phyloP scores from a whole-genome alignment of 148 eudicot genomes.

The Selenicereus undatus region DNA sequence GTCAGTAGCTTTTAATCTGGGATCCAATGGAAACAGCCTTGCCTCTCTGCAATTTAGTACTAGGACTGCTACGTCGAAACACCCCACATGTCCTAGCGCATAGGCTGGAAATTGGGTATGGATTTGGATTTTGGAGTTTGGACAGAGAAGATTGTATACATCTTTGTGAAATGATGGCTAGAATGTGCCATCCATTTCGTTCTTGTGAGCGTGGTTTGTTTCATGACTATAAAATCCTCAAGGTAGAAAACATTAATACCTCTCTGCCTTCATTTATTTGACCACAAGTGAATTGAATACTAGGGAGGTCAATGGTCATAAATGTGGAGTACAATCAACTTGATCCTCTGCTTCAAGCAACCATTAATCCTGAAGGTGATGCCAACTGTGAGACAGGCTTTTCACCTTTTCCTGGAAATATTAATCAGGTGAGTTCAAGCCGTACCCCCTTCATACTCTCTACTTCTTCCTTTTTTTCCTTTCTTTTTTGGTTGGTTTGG shows the following conservation, averaged over 20 bases:
- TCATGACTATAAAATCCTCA: neutral
- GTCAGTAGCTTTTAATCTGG: neutral
- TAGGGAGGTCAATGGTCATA: conserved; percentile 93
- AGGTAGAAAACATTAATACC: neutral
- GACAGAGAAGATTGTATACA: neutral
- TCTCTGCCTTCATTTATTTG: neutral
- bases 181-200: neutral
- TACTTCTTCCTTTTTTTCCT: no score
- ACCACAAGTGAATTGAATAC: conserved; percentile 18
- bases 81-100: no score
- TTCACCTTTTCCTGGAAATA: conserved; percentile 98
- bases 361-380: conserved; percentile 89
- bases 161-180: neutral
- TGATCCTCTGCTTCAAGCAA: conserved; percentile 91
- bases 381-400: conserved; percentile 85
- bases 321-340: conserved; percentile 98
- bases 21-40: neutral
- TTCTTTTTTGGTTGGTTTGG: neutral
- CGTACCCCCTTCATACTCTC: neutral
- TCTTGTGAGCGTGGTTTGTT: neutral
- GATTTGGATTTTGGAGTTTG: neutral
- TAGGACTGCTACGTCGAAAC: no score
- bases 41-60: no score
- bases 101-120: neutral
- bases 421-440: conserved; percentile 64